A percentile compares a stretch with the other conserved stretches of the same genome.
phyloP scores from a whole-genome alignment of 2,329 filamentous ascomycete genomes.

The Paramyrothecium sp. region DNA sequence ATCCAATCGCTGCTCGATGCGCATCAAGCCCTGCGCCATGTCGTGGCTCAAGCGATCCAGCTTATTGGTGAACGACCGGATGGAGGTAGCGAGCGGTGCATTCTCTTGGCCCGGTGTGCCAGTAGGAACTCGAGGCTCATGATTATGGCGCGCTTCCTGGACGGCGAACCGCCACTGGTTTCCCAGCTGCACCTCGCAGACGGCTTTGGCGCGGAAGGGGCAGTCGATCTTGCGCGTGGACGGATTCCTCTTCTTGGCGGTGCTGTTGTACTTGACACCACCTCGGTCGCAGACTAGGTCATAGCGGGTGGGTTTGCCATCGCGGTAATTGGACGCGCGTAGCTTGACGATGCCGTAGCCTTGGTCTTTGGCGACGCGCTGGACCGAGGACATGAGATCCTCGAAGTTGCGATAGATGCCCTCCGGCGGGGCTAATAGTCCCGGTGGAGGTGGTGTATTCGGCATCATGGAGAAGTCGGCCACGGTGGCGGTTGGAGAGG shows the following conservation, averaged over 20 bases:
- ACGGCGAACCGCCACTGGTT: slow-evolving; percentile 65
- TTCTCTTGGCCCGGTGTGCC: slow-evolving; percentile 56
- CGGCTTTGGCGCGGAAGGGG: slow-evolving; percentile 62
- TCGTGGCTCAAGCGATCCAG: slow-evolving; percentile 59
- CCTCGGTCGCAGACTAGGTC: slow-evolving; percentile 63
- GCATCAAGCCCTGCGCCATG: slow-evolving; percentile 49
- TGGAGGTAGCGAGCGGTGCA: slow-evolving; percentile 55
- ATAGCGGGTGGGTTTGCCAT: slow-evolving; percentile 61
- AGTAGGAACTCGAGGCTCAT: slow-evolving; percentile 56
- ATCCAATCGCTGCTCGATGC: slow-evolving; percentile 49
- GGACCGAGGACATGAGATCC: slow-evolving; percentile 56
- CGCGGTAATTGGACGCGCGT: slow-evolving; percentile 61
- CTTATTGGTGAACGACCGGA: slow-evolving; percentile 58
- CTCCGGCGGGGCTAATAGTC: slow-evolving; percentile 55
- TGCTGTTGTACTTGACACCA: slow-evolving; percentile 64
- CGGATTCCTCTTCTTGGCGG: slow-evolving; percentile 63
- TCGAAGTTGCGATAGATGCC: slow-evolving; percentile 60
- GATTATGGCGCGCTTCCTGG: slow-evolving; percentile 60
- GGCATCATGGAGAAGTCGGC: slow-evolving; percentile 39
- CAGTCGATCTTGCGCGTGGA: slow-evolving; percentile 64
- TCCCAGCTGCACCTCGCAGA: slow-evolving; percentile 60
- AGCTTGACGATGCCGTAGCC: slow-evolving; percentile 63
- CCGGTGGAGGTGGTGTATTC: slow-evolving; percentile 41
- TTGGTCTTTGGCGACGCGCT: slow-evolving; percentile 60
- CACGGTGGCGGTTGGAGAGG: slow-evolving; percentile 27